A percentile compares a stretch with the other conserved stretches of the same genome.
phyloP scores from a whole-genome alignment of 768 basidiomycete genomes.

The Kwoniella sp. region DNA sequence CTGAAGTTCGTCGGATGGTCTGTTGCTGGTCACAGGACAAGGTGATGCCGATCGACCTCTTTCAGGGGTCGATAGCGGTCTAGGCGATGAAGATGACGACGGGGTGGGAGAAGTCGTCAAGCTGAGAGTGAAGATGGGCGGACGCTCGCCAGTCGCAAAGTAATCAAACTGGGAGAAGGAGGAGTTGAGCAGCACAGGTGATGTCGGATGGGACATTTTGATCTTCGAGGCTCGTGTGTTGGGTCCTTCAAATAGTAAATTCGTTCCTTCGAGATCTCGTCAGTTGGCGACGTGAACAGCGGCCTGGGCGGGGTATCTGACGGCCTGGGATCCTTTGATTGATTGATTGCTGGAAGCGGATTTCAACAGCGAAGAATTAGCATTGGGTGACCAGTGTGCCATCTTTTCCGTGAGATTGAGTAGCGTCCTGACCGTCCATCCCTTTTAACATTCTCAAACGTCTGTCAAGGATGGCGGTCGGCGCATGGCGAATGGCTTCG shows the following conservation, averaged over 20 bases:
- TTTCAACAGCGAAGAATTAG: not conserved
- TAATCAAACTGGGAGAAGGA: slow-evolving; percentile 36
- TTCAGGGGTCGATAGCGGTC: slow-evolving; percentile 16
- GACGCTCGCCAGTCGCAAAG: slow-evolving; percentile 17
- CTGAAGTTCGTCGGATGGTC: not conserved
- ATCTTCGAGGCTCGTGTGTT: not conserved
- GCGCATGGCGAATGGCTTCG: not conserved
- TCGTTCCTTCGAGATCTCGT: not conserved
- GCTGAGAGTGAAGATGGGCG: slow-evolving; percentile 19
- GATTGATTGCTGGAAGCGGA: not conserved
- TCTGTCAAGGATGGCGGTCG: not conserved
- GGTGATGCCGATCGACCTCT: slow-evolving; percentile 5
- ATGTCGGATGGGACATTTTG: slow-evolving; percentile 27
- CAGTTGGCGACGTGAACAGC: not conserved
- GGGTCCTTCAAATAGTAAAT: not conserved
- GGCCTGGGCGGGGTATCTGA: not conserved
- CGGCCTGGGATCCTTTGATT: too few species aligned
- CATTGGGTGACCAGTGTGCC: not conserved
- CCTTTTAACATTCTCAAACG: not conserved
- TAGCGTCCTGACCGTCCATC: not conserved
- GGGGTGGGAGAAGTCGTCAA: slow-evolving; percentile 13
- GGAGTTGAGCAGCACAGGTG: slow-evolving; percentile 33
- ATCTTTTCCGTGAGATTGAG: not conserved
- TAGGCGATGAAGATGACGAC: slow-evolving; percentile 5
- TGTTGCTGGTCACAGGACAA: not conserved